Evolutionary conservation across 257 asterid genomes (phyloP).

Genomic region (Sherardia arvensis): DNA sequence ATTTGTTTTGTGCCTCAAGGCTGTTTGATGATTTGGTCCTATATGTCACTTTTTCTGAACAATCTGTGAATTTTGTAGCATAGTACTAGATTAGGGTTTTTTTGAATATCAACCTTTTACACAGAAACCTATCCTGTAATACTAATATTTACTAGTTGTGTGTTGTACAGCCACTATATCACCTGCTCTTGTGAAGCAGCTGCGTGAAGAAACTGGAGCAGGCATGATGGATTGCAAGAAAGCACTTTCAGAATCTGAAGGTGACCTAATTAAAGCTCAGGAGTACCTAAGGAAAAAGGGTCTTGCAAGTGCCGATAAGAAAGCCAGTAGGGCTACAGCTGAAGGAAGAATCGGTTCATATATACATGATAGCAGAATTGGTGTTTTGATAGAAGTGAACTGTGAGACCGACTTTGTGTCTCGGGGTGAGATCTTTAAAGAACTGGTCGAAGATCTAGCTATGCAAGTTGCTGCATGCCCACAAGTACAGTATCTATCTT

Average conservation of each 20-base stretch:
- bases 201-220: slow-evolving; percentile 94
- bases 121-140: not conserved
- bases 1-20: not conserved
- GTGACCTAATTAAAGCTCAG: slow-evolving; percentile 69
- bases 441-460: slow-evolving; percentile 81
- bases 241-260: slow-evolving; percentile 76
- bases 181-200: slow-evolving; percentile 84
- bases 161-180: slow-evolving; percentile 54
- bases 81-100: not conserved
- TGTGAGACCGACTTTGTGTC: slow-evolving; percentile 97
- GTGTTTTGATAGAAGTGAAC: slow-evolving; percentile 81
- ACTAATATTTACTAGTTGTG: slow-evolving; percentile 5
- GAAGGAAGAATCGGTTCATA: slow-evolving; percentile 96
- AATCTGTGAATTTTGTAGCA: not conserved
- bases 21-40: not conserved
- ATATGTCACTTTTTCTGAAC: not conserved
- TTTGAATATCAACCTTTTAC: not conserved
- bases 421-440: slow-evolving; percentile 90
- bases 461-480: slow-evolving; percentile 99
- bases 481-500: slow-evolving; percentile 62
- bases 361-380: slow-evolving; percentile 89
- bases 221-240: slow-evolving; percentile 99
- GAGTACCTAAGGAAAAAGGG: slow-evolving; percentile 93
- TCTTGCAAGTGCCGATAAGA: slow-evolving; percentile 86
- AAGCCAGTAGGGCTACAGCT: slow-evolving; percentile 81